Evolutionary conservation across 2,329 filamentous ascomycete species (phyloP).

Genomic region (Colletotrichum tropicicola): DNA sequence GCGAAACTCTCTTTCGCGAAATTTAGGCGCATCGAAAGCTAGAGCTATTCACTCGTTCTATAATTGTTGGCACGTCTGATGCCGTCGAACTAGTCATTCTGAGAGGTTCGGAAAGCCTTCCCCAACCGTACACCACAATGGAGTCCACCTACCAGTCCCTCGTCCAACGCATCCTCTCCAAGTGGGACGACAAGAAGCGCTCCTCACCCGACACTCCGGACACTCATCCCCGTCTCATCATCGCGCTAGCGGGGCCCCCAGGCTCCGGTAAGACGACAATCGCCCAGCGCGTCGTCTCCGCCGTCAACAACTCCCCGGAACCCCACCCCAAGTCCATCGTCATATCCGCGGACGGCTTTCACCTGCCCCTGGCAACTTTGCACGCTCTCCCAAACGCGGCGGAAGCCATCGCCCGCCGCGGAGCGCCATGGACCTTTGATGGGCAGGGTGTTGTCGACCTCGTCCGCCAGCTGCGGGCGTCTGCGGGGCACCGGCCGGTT

Average conservation of each 20-base stretch:
- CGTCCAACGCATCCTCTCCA: conserved; percentile 30
- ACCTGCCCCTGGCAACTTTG: conserved; percentile 36
- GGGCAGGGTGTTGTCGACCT: conserved; percentile 34
- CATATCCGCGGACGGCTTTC: conserved; percentile 39
- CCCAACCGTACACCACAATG: conserved; percentile 26
- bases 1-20: neutral
- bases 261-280: conserved; percentile 42
- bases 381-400: conserved; percentile 33
- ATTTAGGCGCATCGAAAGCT: neutral
- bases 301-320: neutral
- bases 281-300: conserved; percentile 33
- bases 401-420: conserved; percentile 37
- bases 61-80: neutral
- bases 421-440: conserved; percentile 43
- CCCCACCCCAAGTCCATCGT: conserved; percentile 13
- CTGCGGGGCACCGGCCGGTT: conserved; percentile 30
- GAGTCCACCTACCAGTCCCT: conserved; percentile 36
- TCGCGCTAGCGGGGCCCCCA: conserved; percentile 42
- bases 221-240: conserved; percentile 33
- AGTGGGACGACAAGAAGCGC: conserved; percentile 33
- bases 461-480: conserved; percentile 32
- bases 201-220: neutral
- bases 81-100: neutral
- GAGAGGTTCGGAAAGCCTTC: neutral
- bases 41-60: too few species aligned